Conservation (phyloP, 2,329 filamentous ascomycete genomes). For the Colletotrichum trifolii region DNA sequence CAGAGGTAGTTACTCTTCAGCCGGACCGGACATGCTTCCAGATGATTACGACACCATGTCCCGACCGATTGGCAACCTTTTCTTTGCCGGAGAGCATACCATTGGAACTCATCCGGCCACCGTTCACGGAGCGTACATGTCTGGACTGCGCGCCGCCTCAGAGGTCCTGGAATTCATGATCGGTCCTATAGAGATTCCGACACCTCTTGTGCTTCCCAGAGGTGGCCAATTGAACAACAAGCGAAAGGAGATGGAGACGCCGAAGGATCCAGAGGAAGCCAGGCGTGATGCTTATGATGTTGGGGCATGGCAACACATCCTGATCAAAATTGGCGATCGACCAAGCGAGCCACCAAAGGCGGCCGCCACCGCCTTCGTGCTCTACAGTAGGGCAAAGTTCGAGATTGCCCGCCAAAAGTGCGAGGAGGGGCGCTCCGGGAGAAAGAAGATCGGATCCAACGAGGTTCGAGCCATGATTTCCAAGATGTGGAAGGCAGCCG, state of each 20-base stretch:
- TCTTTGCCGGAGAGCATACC: conserved; percentile 97
- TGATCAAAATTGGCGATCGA: conserved; percentile 75
- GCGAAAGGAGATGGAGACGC: conserved; percentile 60
- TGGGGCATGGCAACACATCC: conserved; percentile 63
- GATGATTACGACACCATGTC: conserved; percentile 97
- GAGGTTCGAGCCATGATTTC: conserved; percentile 89
- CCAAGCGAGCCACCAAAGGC: conserved; percentile 78
- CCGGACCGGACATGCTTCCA: conserved; percentile 81
- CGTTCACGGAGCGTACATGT: conserved; percentile 95
- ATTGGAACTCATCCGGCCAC: conserved; percentile 96
- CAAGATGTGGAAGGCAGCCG: conserved; percentile 88
- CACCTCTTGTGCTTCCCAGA: conserved; percentile 78
- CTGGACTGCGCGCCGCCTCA: conserved; percentile 87
- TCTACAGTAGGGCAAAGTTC: conserved; percentile 85
- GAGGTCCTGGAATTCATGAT: conserved; percentile 85
- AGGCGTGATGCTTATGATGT: conserved; percentile 68
- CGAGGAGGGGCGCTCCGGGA: conserved; percentile 71
- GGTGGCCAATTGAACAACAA: conserved; percentile 62
- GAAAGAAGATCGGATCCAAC: conserved; percentile 75
- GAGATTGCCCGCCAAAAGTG: conserved; percentile 70
- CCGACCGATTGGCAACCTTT: conserved; percentile 82
- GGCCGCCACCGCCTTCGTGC: conserved; percentile 85
- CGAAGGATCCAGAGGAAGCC: conserved; percentile 61
- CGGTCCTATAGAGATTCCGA: conserved; percentile 82
- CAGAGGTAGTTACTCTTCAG: conserved; percentile 95